phyloP scores from a whole-genome alignment of 2,329 filamentous ascomycete genomes.

The Epichloe aotearoae region DNA sequence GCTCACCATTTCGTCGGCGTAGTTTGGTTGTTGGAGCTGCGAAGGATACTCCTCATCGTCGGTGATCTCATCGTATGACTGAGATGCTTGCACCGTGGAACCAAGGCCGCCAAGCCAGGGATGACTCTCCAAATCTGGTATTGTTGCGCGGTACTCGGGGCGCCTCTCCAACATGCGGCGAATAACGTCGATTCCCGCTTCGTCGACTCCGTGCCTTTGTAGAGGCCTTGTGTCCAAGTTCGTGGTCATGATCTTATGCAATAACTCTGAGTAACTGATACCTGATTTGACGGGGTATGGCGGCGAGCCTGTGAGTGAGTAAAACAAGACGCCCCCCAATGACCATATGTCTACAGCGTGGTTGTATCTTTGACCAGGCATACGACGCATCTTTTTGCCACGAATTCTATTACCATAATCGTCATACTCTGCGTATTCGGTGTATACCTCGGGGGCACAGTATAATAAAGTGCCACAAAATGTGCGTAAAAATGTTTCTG shows the following conservation, averaged over 20 bases:
- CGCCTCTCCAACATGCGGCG: constrained; percentile 68
- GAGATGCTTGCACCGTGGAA: constrained; percentile 21
- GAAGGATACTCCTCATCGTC: constrained; percentile 49
- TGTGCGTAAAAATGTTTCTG: constrained; percentile 85
- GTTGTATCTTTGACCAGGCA: constrained; percentile 56
- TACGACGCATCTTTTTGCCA: constrained; percentile 49
- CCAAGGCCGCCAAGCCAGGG: constrained; percentile 49
- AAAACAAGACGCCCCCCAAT: constrained; percentile 82
- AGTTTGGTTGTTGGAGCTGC: constrained; percentile 30
- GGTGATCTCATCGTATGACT: constrained; percentile 47
- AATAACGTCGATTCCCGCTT: constrained; percentile 60
- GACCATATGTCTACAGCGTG: constrained; percentile 96
- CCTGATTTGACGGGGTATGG: constrained; percentile 72
- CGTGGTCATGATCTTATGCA: constrained; percentile 75
- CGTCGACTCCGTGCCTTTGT: constrained; percentile 43
- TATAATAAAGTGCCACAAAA: constrained; percentile 95
- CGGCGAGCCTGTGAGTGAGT: constrained; percentile 62
- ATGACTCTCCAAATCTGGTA: constrained; percentile 55
- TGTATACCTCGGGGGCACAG: constrained; percentile 93
- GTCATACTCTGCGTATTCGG: constrained; percentile 55
- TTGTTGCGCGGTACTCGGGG: constrained; percentile 62
- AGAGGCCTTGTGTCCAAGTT: constrained; percentile 55
- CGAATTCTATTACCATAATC: constrained; percentile 51
- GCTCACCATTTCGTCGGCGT: constrained; percentile 26
- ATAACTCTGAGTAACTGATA: constrained; percentile 63